Evolutionary conservation across 176 grass and related monocot species (phyloP), one percentile per base, ranked within the genome.

Genomic region (Eragrostis curvula): DNA sequence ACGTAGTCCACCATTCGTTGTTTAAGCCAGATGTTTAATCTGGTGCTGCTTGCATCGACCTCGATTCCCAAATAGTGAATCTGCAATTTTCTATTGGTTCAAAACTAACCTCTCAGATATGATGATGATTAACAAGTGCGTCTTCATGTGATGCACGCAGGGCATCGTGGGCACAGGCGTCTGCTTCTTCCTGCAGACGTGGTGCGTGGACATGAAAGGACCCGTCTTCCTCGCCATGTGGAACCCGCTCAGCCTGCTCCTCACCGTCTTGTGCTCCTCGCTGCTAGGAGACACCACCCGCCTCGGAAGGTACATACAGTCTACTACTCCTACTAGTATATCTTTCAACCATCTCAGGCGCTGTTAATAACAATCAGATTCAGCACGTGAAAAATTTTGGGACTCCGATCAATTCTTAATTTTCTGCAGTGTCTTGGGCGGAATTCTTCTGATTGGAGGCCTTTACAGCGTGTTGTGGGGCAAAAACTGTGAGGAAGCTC

Each of bases 391-490:
- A 5, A 9, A 23, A 23, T 9, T 23, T 5, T n/a, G n/a, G n/a
- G n/a, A n/a, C n/a, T n/a, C n/a, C n/a, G 32, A 36, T 36, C 3
- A 36, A 17, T 3, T 69, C 24, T 47, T 44, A 3, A 39, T 39
- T 77, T 8, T 75, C 62, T 45, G 43, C 79, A 92, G 91, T 71
- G 61, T 90, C 68, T 10, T 87, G 0, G 90, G 90, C 8, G 87
- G 87, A 30, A 47, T 72, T 72, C 73, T 93, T 57, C 79, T 89
- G 3, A 71, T 93, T 5, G 83, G 75, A 0, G 84, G 91, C 53
- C 81, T 93, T 23, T 93, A 93, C 67, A 87, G 77, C 23, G 87
- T 93, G 17, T 47, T 93, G 18, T 89, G 91, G 91, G 91, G 87
- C 27, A 86, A 36, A 36, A 36, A n/a, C n/a, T n/a, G 9, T 51